phyloP scores from a whole-genome alignment of 768 basidiomycete species.

The Suillus discolor region DNA sequence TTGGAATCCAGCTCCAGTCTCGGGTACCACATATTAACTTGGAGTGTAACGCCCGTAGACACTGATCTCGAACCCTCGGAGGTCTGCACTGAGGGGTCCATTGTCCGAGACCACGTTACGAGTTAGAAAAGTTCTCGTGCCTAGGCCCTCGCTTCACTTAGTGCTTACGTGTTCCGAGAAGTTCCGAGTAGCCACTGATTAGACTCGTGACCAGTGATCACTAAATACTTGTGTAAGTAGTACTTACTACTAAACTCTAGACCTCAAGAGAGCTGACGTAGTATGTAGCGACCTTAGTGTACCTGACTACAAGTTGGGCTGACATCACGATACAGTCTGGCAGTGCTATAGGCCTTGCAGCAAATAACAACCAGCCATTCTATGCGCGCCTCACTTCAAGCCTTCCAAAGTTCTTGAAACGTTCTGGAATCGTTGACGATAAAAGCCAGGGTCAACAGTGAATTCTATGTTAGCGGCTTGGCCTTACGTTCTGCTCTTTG shows the following conservation, averaged over 20 bases:
- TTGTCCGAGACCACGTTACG: not conserved
- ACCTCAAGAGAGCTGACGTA: too few species aligned
- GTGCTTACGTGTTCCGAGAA: too few species aligned
- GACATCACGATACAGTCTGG: not conserved
- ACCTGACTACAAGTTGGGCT: too few species aligned
- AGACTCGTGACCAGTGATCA: too few species aligned
- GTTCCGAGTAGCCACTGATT: too few species aligned
- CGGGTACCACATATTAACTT: conserved; percentile 40
- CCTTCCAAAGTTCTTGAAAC: not conserved
- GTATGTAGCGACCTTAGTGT: too few species aligned
- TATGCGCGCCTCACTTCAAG: not conserved
- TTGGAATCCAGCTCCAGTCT: conserved; percentile 20
- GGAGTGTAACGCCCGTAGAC: conserved; percentile 46
- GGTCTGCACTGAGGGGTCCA: conserved; percentile 3
- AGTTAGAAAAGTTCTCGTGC: not conserved
- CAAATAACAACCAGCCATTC: not conserved
- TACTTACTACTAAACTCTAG: too few species aligned
- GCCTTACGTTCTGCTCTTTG: not conserved
- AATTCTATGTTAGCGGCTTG: not conserved
- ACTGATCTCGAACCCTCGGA: conserved; percentile 19
- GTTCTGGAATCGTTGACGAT: not conserved
- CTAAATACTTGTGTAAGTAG: too few species aligned
- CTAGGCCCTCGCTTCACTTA: too few species aligned
- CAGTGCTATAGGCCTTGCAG: not conserved
- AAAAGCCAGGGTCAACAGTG: not conserved